Evolutionary conservation across 1,284 basidiomycete genomes (phyloP).

Genomic region (Garcileccinum viscosum): DNA sequence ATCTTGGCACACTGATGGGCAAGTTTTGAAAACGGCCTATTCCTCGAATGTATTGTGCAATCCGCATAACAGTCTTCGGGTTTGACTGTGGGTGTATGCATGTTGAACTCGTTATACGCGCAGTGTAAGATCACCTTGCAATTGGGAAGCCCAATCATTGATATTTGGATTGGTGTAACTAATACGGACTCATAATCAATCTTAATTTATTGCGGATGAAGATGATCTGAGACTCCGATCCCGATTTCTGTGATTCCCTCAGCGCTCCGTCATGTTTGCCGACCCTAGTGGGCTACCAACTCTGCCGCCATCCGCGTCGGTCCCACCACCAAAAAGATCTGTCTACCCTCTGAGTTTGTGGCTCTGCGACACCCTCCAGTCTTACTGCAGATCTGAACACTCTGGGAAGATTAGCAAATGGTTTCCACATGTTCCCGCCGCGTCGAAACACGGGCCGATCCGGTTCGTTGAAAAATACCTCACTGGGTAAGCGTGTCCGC

Average conservation of each 20-base stretch:
- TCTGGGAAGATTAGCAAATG: slow-evolving; percentile 43
- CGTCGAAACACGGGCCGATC: slow-evolving; percentile 49
- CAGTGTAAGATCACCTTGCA: neutral
- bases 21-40: slow-evolving; percentile 25
- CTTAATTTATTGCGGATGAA: too few species aligned
- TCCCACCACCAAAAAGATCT: too few species aligned
- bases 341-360: too few species aligned
- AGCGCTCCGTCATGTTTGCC: too few species aligned
- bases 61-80: neutral
- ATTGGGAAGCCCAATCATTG: neutral
- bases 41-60: neutral
- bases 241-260: too few species aligned
- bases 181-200: too few species aligned
- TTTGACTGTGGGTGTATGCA: neutral
- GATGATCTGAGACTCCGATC: too few species aligned
- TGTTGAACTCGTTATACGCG: neutral
- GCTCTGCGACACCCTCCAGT: too few species aligned
- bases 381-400: too few species aligned
- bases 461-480: slow-evolving; percentile 54
- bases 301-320: too few species aligned
- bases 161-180: too few species aligned
- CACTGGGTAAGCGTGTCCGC: slow-evolving; percentile 32
- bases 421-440: slow-evolving; percentile 37
- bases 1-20: slow-evolving; percentile 34
- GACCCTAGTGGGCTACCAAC: too few species aligned